A percentile compares a stretch with the other conserved stretches of the same genome.
phyloP scores from a whole-genome alignment of 495 filamentous ascomycete species.

The Penicillium chermesinum region DNA sequence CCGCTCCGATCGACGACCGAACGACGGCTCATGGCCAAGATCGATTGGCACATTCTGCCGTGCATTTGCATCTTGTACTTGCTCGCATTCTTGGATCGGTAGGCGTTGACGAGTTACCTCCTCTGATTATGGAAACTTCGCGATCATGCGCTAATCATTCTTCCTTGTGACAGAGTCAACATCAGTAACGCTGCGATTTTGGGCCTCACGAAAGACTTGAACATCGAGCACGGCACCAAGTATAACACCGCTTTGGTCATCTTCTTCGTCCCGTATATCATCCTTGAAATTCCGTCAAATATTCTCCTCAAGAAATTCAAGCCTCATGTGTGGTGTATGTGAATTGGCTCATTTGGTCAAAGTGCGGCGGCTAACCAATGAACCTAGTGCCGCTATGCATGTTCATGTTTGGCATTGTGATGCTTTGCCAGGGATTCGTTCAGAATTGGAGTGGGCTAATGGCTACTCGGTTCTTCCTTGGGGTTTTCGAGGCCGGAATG shows the following conservation, averaged over 20 bases:
- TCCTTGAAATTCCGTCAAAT: constrained; percentile 86
- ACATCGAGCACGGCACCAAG: constrained; percentile 49
- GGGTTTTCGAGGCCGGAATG: constrained; percentile 80
- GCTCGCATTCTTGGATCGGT: constrained; percentile 82
- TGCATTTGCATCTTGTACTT: constrained; percentile 79
- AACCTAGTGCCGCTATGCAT: constrained; percentile 63
- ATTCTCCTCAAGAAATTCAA: constrained; percentile 75
- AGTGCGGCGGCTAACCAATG: background rate
- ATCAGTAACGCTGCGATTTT: constrained; percentile 62
- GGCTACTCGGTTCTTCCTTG: constrained; percentile 80
- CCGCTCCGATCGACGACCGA: constrained; percentile 55
- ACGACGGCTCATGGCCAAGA: constrained; percentile 63
- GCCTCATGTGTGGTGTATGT: constrained; percentile 70
- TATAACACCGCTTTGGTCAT: constrained; percentile 79
- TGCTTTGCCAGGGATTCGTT: constrained; percentile 74
- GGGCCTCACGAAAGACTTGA: constrained; percentile 59
- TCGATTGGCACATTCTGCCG: constrained; percentile 77
- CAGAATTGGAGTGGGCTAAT: constrained; percentile 74
- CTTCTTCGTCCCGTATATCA: constrained; percentile 89
- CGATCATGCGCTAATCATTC: constrained; percentile 4
- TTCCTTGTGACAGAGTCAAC: constrained; percentile 46
- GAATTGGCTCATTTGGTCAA: background rate
- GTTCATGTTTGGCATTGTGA: constrained; percentile 75
- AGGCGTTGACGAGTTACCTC: constrained; percentile 13
- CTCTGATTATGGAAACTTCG: background rate